A percentile compares a stretch with the other conserved stretches of the same genome.
phyloP scores from a whole-genome alignment of 1,284 basidiomycete species.

The Vanrija pseudolonga region DNA sequence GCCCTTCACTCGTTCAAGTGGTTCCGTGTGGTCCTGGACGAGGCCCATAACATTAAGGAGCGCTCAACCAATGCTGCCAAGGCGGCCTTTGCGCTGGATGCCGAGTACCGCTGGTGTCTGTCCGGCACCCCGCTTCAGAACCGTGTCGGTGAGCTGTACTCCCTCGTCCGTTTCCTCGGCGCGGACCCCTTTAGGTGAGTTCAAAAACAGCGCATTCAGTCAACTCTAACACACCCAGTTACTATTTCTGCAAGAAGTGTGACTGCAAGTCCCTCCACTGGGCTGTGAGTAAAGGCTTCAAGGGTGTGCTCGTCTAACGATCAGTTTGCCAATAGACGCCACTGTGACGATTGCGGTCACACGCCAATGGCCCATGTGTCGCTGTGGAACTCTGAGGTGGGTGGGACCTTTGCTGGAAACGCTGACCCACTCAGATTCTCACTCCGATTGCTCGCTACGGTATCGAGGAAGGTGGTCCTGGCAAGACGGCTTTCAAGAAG shows the following conservation, averaged over 20 bases:
- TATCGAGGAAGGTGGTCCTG: conserved; percentile 62
- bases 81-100: conserved; percentile 82
- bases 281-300: conserved; percentile 40
- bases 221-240: conserved; percentile 41
- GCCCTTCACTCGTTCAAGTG: conserved; percentile 81
- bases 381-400: conserved; percentile 47
- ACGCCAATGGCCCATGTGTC: conserved; percentile 88
- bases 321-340: conserved; percentile 70
- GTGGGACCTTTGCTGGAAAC: background rate
- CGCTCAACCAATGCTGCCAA: conserved; percentile 93
- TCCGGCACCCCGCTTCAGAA: conserved; percentile 98
- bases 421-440: conserved; percentile 74
- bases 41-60: conserved; percentile 98
- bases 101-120: conserved; percentile 87
- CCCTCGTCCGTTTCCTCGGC: conserved; percentile 82
- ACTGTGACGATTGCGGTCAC: conserved; percentile 88
- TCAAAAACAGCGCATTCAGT: background rate
- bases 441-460: conserved; percentile 83
- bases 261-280: conserved; percentile 57
- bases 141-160: conserved; percentile 96
- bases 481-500: conserved; percentile 81
- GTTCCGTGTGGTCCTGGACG: conserved; percentile 71
- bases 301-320: conserved; percentile 6
- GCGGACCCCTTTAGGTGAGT: conserved; percentile 69
- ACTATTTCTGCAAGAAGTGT: conserved; percentile 78